These are phyloP conservation scores for Medicago arabica DNA, from an alignment of 306 rosid species.

Conservation along the genomic window DNA sequence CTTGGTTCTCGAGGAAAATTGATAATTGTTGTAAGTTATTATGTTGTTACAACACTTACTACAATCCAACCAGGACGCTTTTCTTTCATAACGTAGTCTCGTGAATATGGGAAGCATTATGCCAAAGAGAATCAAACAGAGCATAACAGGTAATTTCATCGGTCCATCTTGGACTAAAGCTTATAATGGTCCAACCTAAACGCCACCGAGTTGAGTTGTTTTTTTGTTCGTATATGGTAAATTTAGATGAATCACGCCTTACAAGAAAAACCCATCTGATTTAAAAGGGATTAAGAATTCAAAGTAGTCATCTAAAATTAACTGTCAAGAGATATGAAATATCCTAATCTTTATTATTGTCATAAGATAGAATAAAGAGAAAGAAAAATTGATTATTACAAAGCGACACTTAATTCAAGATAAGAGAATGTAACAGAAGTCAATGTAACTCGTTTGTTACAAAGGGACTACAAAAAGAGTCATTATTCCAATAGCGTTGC, in stretches of 20 bases:
- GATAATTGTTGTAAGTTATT: neutral
- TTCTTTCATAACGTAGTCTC: slow-evolving; percentile 13
- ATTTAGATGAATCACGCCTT: neutral
- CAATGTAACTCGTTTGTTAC: too few relatives aligned
- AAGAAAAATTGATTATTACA: too few relatives aligned
- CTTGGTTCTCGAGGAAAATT: slow-evolving; percentile 15
- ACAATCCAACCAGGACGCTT: neutral
- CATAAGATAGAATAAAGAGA: neutral
- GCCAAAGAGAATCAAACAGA: neutral
- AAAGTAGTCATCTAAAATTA: neutral
- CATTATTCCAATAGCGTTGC: too few relatives aligned
- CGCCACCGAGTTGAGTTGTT: too few relatives aligned
- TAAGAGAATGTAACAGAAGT: neutral
- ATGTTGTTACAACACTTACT: neutral
- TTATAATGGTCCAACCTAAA: too few relatives aligned
- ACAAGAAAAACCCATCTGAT: neutral
- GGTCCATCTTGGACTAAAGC: too few relatives aligned
- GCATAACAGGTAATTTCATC: neutral
- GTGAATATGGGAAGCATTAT: neutral
- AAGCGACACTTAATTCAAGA: too few relatives aligned
- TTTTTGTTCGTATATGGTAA: neutral
- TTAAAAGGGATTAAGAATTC: neutral
- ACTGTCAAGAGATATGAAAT: neutral
- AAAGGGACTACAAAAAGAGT: too few relatives aligned
- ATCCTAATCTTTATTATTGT: neutral